Evolutionary conservation across 1,284 basidiomycete genomes (phyloP), one percentile per base, ranked within the genome.

Genomic region (Porogramme epimiltina): DNA sequence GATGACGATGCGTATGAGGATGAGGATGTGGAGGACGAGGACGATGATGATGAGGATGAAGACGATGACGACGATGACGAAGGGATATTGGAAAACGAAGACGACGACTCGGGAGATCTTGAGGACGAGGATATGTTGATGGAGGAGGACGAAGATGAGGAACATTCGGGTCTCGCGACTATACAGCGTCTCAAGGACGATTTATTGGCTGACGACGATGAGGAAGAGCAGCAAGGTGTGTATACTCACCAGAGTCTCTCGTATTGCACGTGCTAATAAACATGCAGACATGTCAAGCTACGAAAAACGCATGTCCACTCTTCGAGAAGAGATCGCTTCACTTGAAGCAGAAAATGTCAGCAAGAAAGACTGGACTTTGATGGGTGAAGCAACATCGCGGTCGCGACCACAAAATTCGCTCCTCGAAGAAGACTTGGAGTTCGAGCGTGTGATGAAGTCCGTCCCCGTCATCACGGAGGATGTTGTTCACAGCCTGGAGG

Each of bases 351-450:
- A 89, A 64, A 92, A 90, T 64, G 79, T 91, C 38, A 80, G 77
- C 3, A 74, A 81, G 48, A 91, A 91, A 65, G 82, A 86, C 59
- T 99, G 97, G 97, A 89, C 88, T 5, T 77, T 98, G 31, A 83
- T 92, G 75, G 96, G 97, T 42, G 97, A 99, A 72, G 93, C 93
- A 11, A 84, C 82, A 11, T 83, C 91, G 5, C 82, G 87, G 34
- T 74, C 87, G 38, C 84, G 97, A 47, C 96, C 97, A 1, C 85
- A 93, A 65, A 95, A 99, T 72, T 92, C 92, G 22, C 76, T 98
- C 16, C 79, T 99, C 13, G 93, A 94, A 68, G 91, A 98, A 69
- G 93, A 98, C 68, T 80, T 99, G 38, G 95, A 98, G 54, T 99
- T 96, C 60, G 97, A 99, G 61, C 89, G 87, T 23, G 83, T 89